Evolutionary conservation across 2,329 filamentous ascomycete species (phyloP).

Genomic region (Ascochyta lentis): DNA sequence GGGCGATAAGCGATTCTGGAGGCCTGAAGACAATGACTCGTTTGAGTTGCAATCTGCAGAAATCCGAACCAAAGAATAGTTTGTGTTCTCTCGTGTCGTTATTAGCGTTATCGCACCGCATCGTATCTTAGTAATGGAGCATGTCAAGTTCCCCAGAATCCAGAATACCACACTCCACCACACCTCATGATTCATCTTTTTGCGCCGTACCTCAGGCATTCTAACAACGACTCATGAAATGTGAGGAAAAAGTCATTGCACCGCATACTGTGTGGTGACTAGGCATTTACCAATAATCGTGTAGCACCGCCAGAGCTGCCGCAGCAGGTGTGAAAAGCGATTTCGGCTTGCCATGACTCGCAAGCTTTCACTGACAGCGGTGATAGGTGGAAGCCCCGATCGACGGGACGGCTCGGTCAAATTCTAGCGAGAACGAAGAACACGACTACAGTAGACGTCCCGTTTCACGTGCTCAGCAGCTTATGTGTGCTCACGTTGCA

Average conservation of each 20-base stretch:
- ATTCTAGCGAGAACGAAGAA: slow-evolving; percentile 9
- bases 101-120: background rate
- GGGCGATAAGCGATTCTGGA: slow-evolving; percentile 36
- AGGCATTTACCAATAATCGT: background rate
- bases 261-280: background rate
- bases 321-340: slow-evolving; percentile 2
- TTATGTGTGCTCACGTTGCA: background rate
- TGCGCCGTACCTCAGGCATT: background rate
- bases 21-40: slow-evolving; percentile 23
- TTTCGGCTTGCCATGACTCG: slow-evolving; percentile 14
- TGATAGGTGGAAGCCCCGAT: slow-evolving; percentile 6
- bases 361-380: slow-evolving; percentile 12
- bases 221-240: background rate
- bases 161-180: background rate
- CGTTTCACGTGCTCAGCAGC: background rate
- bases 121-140: slow-evolving; percentile 1
- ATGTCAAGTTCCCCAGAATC: background rate
- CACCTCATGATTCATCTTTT: background rate
- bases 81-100: background rate
- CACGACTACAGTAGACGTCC: background rate
- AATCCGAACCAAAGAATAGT: slow-evolving; percentile 17
- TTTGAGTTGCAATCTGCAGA: slow-evolving; percentile 33
- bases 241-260: slow-evolving; percentile 6
- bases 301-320: background rate
- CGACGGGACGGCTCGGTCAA: slow-evolving; percentile 16